Evolutionary conservation across 768 basidiomycete genomes (phyloP).

Genomic region (Boletus barrowsii): DNA sequence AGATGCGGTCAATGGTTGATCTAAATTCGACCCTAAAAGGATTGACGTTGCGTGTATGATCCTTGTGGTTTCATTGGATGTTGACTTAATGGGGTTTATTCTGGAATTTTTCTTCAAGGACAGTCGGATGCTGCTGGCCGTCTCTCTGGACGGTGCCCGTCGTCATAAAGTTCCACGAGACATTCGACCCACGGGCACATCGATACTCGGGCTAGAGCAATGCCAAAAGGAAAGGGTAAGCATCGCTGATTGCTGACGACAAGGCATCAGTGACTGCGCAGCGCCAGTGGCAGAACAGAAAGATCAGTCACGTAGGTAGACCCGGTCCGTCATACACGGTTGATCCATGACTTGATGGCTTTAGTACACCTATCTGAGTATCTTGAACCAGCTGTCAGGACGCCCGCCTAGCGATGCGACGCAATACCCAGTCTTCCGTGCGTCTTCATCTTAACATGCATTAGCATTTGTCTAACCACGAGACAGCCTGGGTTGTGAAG

Average conservation of each 20-base stretch:
- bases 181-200: constrained; percentile 35
- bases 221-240: constrained; percentile 22
- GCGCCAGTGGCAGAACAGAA: constrained; percentile 81
- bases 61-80: background rate
- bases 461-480: background rate
- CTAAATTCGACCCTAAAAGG: background rate
- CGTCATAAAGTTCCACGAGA: constrained; percentile 55
- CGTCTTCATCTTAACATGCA: constrained; percentile 20
- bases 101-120: constrained; percentile 93
- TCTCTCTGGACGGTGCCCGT: constrained; percentile 69
- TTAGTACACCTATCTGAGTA: constrained; percentile 85
- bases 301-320: constrained; percentile 80
- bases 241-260: constrained; percentile 8
- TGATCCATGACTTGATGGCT: background rate
- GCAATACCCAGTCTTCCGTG: constrained; percentile 89
- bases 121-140: constrained; percentile 80
- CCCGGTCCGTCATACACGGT: background rate
- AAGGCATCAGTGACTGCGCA: constrained; percentile 68
- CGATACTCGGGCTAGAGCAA: constrained; percentile 42
- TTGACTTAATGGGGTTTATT: constrained; percentile 35
- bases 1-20: constrained; percentile 86
- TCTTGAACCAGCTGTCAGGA: constrained; percentile 89
- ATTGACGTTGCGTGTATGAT: no score
- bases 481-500: constrained; percentile 78
- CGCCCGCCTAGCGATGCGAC: constrained; percentile 93